phyloP scores from a whole-genome alignment of 768 basidiomycete genomes.

The Collybia sordida region DNA sequence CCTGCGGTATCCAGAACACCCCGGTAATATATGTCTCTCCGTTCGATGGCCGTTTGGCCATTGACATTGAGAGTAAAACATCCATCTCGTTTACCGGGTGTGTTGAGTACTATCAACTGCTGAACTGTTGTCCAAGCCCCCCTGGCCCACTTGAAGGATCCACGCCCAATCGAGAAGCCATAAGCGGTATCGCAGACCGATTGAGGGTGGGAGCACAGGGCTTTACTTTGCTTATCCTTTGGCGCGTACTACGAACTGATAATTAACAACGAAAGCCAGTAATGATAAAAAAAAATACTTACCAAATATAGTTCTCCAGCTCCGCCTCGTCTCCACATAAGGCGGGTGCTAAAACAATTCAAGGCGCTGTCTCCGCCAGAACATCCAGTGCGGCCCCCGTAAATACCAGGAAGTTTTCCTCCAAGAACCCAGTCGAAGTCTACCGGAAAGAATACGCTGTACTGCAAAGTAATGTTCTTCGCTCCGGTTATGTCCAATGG shows the following conservation, averaged over 20 bases:
- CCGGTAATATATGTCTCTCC: conserved; percentile 64
- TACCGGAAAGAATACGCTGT: conserved; percentile 74
- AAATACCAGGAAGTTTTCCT: conserved; percentile 85
- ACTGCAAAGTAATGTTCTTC: conserved; percentile 55
- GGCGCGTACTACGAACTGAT: conserved; percentile 61
- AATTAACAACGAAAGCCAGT: background rate
- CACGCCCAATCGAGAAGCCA: conserved; percentile 75
- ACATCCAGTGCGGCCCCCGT: conserved; percentile 65
- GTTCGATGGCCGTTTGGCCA: conserved; percentile 49
- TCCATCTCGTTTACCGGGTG: conserved; percentile 71
- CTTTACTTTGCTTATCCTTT: conserved; percentile 61
- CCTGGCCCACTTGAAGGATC: conserved; percentile 58
- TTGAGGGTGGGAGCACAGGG: conserved; percentile 54
- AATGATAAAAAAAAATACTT: conserved; percentile 20
- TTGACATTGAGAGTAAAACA: conserved; percentile 64
- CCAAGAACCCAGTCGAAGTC: conserved; percentile 79
- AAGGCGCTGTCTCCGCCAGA: conserved; percentile 74
- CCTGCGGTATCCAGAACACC: conserved; percentile 22
- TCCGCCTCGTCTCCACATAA: conserved; percentile 79
- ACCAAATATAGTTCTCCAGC: conserved; percentile 78
- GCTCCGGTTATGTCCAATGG: conserved; percentile 46
- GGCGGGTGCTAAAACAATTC: conserved; percentile 78
- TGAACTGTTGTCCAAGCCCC: conserved; percentile 71
- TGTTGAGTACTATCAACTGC: conserved; percentile 75
- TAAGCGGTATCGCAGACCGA: conserved; percentile 67